Evolutionary conservation across 805 yeast species (phyloP), one percentile per base, ranked within the genome.

Genomic region (Wickerhamiella brachini): DNA sequence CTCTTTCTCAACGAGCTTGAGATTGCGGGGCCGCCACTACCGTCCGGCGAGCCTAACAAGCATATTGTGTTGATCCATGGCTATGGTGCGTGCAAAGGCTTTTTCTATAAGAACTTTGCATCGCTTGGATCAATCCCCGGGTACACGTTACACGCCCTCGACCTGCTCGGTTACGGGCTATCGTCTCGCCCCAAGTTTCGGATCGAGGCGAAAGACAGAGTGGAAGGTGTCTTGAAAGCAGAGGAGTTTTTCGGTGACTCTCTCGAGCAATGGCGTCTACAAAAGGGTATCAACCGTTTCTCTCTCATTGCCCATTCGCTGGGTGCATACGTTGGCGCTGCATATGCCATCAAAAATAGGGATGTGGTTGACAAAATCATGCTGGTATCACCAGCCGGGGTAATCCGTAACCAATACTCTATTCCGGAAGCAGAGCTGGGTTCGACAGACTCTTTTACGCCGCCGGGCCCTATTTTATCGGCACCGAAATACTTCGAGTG

Each of bases 361-460:
- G 67, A 71, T 1, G 75, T 79, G 45, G 81, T 89, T 54, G 69
- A 73, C 47, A 83, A 82, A 58, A 62, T 90, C 37, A 62, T 88
- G n/a, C 73, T 89, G 70, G 81, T 86, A 6, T 84, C 95, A 0
- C 97, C 97, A 0, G 97, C 95, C 0, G 96, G 95, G 2, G 78
- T 93, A 5, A 75, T 77, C 39, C 59, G 67, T 12, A 61, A 73
- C 51, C 77, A 77, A 5, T 62, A 60, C 21, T 64, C 70, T 2
- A 59, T 63, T 21, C 56, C 62, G 1, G 53, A 53, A 17, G 53
- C 50, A n/a, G 54, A 50, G 23, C 54, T 56, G 44, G 61, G 56
- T 24, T 31, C 48, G 12, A 44, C 21, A 38, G 45, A 21, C 13
- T 49, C 52, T 10, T 48, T 51, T 1, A 49, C 55, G 1, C 55